These are phyloP conservation scores for Karstenula rhodostoma DNA, from an alignment of 2,329 filamentous ascomycete genomes.

Conservation along the genomic window DNA sequence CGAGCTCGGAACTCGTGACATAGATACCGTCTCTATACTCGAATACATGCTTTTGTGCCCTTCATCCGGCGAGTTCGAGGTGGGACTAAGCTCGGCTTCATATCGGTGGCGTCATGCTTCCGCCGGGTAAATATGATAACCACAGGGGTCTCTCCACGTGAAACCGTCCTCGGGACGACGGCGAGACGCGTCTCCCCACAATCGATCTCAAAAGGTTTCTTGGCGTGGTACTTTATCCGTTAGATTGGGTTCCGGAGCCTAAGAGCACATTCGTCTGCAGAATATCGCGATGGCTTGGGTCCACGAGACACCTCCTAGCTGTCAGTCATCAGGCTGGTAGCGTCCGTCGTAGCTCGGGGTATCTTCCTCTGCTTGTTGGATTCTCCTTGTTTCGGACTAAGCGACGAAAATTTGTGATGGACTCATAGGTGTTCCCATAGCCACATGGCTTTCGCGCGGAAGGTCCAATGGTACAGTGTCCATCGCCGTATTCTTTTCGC, in stretches of 20 bases:
- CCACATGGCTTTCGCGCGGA: background rate
- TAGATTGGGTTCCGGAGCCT: background rate
- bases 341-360: background rate
- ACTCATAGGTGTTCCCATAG: background rate
- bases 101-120: conserved; percentile 23
- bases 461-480: background rate
- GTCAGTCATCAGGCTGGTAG: background rate
- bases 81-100: conserved; percentile 15
- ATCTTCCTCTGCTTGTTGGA: too few species aligned
- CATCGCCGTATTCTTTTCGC: conserved; percentile 1
- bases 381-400: background rate
- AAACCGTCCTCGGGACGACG: conserved; percentile 11
- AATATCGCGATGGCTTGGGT: too few species aligned
- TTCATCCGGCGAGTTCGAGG: conserved; percentile 27
- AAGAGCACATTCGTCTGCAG: background rate
- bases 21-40: background rate
- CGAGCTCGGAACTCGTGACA: background rate
- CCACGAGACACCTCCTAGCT: too few species aligned
- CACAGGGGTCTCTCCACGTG: conserved; percentile 15
- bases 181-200: conserved; percentile 7
- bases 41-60: conserved; percentile 10
- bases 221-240: background rate
- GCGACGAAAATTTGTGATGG: background rate
- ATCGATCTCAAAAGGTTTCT: background rate
- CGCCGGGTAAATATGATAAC: conserved; percentile 33